Conservation (phyloP, 1,284 basidiomycete species). For the Ceratobasidium sp. region DNA sequence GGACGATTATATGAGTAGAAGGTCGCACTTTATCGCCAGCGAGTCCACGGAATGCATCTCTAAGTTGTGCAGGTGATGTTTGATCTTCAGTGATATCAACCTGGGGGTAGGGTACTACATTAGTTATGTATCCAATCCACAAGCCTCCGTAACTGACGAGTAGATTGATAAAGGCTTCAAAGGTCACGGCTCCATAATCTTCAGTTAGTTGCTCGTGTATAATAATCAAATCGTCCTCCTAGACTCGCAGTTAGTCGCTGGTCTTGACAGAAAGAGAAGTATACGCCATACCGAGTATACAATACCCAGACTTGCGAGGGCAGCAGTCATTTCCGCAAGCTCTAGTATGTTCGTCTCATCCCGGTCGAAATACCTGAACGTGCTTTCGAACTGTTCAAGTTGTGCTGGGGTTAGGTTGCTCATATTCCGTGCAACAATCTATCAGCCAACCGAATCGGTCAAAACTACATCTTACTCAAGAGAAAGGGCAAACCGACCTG, state of each 20-base stretch:
- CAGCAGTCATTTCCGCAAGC: slow-evolving; percentile 88
- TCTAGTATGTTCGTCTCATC: slow-evolving; percentile 91
- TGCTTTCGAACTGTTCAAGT: slow-evolving; percentile 96
- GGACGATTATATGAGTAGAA: not conserved
- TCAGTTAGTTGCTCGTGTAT: slow-evolving; percentile 86
- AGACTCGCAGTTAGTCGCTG: slow-evolving; percentile 1
- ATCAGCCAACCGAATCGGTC: not conserved
- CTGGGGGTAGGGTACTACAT: slow-evolving; percentile 56
- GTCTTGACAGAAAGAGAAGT: slow-evolving; percentile 6
- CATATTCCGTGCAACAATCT: slow-evolving; percentile 93
- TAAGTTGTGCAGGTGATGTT: slow-evolving; percentile 89
- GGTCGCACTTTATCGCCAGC: slow-evolving; percentile 89
- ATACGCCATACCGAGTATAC: slow-evolving; percentile 77
- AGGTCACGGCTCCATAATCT: slow-evolving; percentile 89
- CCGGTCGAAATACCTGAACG: slow-evolving; percentile 97
- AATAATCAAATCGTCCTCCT: slow-evolving; percentile 88
- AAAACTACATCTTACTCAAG: not conserved
- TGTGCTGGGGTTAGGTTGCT: slow-evolving; percentile 95
- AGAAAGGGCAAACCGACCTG: slow-evolving; percentile 66
- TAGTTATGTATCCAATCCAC: not conserved
- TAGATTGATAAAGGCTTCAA: slow-evolving; percentile 95
- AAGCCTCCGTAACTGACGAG: slow-evolving; percentile 64
- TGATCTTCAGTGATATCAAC: slow-evolving; percentile 97
- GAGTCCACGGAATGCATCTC: slow-evolving; percentile 92
- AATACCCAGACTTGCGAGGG: slow-evolving; percentile 93